Base-by-base conservation (phyloP, 768 basidiomycete genomes). In the Fibroporia radiculosa region DNA sequence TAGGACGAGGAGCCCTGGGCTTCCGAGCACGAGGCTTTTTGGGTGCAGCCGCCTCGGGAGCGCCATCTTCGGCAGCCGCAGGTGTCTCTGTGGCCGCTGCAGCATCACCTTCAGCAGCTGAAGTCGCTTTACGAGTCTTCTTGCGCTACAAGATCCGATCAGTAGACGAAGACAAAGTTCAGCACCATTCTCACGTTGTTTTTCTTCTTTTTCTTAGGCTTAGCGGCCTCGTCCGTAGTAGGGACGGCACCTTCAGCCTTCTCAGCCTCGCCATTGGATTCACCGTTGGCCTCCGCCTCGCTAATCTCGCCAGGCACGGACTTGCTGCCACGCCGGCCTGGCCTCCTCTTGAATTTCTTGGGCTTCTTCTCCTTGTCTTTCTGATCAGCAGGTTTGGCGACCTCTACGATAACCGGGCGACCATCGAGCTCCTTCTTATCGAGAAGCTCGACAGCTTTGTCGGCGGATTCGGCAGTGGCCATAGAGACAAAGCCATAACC, bases 401-500 rank as follows among this genome's bases (percentile, higher is more conserved):
- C 71, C 77, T 95, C 89, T 69, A 93, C 75, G 69, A 92, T 84
- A 62, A 95, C 82, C 65, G 69, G 71, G 66, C 92, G 89, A 54
- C 84, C 86, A 55, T 91, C 85, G 67, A 95, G 84, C 69, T 91
- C 85, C 64, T 80, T 75, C 71, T 85, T 84, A 78, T 93, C 73
- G 61, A 95, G 85, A 57, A 71, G 65, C 51, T 89, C 81, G 64
- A 92, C 86, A 49, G 92, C 92, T 65, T 79, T 78, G 70, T 89
- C 74, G 50, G 85, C 89, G 62, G 90, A 87, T 67, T 87, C 88
- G 62, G 71, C 72, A 64, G 74, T 82, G 61, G 76, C 68, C 65
- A 92, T 73, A 56, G 90, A 80, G 62, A 93, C 91, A 65, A 95
- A 95, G 55, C 90, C 92, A 68, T 93, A 95, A 49, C 92, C 89